Evolutionary conservation across 2,329 filamentous ascomycete species (phyloP).

Genomic region (Aspergillus ochraceoroseus): DNA sequence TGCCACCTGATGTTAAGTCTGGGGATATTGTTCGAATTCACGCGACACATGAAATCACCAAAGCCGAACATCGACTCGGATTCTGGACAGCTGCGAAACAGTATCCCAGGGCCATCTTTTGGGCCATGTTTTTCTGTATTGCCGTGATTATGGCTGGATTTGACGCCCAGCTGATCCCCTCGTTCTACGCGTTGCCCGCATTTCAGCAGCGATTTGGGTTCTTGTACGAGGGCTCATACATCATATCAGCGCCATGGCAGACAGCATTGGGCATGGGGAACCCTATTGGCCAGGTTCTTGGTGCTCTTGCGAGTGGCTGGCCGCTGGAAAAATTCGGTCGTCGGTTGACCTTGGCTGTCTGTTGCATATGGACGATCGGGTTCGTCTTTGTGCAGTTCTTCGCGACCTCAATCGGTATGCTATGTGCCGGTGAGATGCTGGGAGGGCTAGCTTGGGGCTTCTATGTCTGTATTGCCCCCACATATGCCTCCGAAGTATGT

Average conservation of each 20-base stretch:
- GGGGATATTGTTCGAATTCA: too few relatives aligned
- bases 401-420: conserved; percentile 50
- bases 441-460: conserved; percentile 58
- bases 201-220: conserved; percentile 30
- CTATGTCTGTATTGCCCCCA: conserved; percentile 53
- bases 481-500: conserved; percentile 31
- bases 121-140: too few relatives aligned
- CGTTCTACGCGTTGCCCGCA: conserved; percentile 26
- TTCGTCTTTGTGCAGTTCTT: conserved; percentile 63
- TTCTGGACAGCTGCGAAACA: too few relatives aligned
- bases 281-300: conserved; percentile 25
- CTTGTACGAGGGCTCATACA: conserved; percentile 22
- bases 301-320: conserved; percentile 23
- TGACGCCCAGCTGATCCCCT: conserved; percentile 26
- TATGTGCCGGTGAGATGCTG: conserved; percentile 59
- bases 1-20: too few relatives aligned
- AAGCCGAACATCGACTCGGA: too few relatives aligned
- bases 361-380: conserved; percentile 33
- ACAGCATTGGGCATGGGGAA: conserved; percentile 30
- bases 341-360: conserved; percentile 24
- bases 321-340: conserved; percentile 30
- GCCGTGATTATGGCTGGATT: conserved; percentile 24
- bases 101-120: too few relatives aligned
- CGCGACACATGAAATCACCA: too few relatives aligned
- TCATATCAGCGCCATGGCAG: conserved; percentile 26